phyloP scores from a whole-genome alignment of 768 basidiomycete species.

The Hemileccinum rubropunctum region DNA sequence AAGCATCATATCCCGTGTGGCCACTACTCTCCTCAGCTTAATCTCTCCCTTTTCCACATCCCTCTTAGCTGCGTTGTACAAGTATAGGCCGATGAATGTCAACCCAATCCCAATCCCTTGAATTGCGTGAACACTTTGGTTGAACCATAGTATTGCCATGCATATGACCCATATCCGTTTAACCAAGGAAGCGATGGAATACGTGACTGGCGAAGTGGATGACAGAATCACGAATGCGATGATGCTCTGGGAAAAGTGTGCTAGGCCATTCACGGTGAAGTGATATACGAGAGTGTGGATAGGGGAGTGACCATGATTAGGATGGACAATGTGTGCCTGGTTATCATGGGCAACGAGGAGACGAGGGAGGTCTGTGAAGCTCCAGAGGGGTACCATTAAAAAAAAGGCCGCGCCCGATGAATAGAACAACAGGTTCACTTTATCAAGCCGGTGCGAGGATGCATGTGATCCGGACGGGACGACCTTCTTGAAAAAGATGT shows the following conservation, averaged over 20 bases:
- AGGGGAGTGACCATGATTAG: conserved; percentile 43
- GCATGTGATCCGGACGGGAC: conserved; percentile 65
- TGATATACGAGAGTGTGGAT: conserved; percentile 73
- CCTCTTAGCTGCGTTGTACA: conserved; percentile 93
- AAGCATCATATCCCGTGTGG: conserved; percentile 62
- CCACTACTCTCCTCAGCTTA: conserved; percentile 76
- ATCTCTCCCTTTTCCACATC: conserved; percentile 94
- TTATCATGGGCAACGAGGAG: conserved; percentile 49
- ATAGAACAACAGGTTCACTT: conserved; percentile 93
- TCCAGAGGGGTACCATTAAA: conserved; percentile 95
- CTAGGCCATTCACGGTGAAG: conserved; percentile 91
- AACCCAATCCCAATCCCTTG: conserved; percentile 88
- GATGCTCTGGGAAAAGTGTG: conserved; percentile 96
- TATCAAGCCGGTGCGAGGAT: conserved; percentile 82
- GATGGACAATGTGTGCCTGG: conserved; percentile 43
- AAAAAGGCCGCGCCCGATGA: conserved; percentile 92
- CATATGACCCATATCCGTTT: conserved; percentile 98
- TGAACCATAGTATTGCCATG: conserved; percentile 97
- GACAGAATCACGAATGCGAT: conserved; percentile 96
- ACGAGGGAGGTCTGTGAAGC: conserved; percentile 79
- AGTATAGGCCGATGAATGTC: conserved; percentile 88
- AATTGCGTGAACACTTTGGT: conserved; percentile 75
- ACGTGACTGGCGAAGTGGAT: conserved; percentile 96
- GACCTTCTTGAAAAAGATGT: conserved; percentile 99
- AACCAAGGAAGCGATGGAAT: conserved; percentile 96